Base-by-base conservation (phyloP, 2,329 filamentous ascomycete genomes). In the Periglandula ipomoeae region DNA sequence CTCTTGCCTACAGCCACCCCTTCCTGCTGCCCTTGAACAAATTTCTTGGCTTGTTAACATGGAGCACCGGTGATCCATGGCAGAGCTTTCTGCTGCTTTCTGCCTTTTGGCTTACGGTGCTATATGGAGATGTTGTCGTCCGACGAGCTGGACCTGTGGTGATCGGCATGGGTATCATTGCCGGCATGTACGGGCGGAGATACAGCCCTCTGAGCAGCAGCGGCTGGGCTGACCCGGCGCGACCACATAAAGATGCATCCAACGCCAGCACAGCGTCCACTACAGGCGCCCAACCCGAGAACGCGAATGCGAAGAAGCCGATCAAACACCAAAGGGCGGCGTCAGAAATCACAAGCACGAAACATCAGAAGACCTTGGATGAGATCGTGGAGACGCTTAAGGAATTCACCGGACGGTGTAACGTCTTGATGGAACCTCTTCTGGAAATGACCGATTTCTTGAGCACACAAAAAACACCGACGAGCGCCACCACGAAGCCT, bases 381-480 rank as follows among this genome's bases (percentile, higher is more conserved):
- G 93, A 98, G 69, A 98, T 98, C 52, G 87, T 98, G 49, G 90
- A 97, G 58, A 95, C 88, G 0, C 70, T 98, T 40, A 89, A 89
- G 64, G 82, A 89, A 55, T 88, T 98, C 57, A 97, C 91, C 0
- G 86, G 85, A 5, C 79, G 93, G 44, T 96, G 93, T 67, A 95
- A 96, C 65, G 85, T 95, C 46, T 72, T 98, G 17, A 76, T 97
- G 46, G 90, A 96, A 59, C 93, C 93, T 3, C 77, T 97, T 48
- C 74, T 95, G 40, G 82, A 87, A 55, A 75, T 97, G 64, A 96
- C 90, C 5, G 90, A 97, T 64, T 96, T 96, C 61, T 75, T 98
- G 23, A 93, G 87, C 52, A 95, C 89, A 0, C 89, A 96, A 64
- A 79, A 84, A 49, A 95, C 88, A 1, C 86, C 91, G 1, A 96